A percentile compares a stretch with the other conserved stretches of the same genome.
These are phyloP conservation scores for Wallacemonas sp. DNA, from an alignment of 208 protist species.

Conservation along the genomic window DNA sequence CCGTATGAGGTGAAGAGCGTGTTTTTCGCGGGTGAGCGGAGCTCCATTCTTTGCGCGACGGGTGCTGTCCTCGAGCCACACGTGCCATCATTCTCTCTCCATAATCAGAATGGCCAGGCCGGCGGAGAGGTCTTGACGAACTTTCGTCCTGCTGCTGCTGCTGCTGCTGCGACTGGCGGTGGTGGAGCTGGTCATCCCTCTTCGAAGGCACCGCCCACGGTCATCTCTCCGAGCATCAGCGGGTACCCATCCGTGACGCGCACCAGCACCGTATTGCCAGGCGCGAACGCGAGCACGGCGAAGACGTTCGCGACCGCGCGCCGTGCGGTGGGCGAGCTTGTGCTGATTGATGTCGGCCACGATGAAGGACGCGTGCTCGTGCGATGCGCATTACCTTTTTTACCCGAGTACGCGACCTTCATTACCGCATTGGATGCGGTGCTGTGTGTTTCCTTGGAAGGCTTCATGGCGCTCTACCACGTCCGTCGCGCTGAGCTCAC, in stretches of 20 bases:
- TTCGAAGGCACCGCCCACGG: conserved; percentile 17
- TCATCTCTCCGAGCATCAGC: conserved; percentile 31
- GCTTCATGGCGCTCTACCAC: conserved; percentile 60
- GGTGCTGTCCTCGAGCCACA: conserved; percentile 56
- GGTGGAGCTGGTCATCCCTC: too few species aligned
- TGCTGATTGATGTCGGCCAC: conserved; percentile 38
- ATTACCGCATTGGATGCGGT: conserved; percentile 54
- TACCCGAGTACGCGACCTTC: conserved; percentile 66
- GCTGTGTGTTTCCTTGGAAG: conserved; percentile 63
- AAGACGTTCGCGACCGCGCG: background rate
- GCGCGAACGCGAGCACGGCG: background rate
- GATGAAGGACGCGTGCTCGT: conserved; percentile 35
- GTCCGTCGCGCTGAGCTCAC: conserved; percentile 40
- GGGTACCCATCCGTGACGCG: background rate
- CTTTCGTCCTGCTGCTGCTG: too few species aligned
- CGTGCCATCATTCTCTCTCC: too few species aligned
- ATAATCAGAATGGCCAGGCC: too few species aligned
- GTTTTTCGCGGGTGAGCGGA: conserved; percentile 67
- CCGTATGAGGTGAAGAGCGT: conserved; percentile 42
- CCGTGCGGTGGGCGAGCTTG: conserved; percentile 20
- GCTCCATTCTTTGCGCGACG: conserved; percentile 57
- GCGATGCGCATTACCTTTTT: conserved; percentile 73
- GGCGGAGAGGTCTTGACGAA: too few species aligned
- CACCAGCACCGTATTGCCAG: background rate
- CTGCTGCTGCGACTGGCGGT: too few species aligned